Base-by-base conservation (phyloP, 495 filamentous ascomycete species). In the Penicillium fimorum region DNA sequence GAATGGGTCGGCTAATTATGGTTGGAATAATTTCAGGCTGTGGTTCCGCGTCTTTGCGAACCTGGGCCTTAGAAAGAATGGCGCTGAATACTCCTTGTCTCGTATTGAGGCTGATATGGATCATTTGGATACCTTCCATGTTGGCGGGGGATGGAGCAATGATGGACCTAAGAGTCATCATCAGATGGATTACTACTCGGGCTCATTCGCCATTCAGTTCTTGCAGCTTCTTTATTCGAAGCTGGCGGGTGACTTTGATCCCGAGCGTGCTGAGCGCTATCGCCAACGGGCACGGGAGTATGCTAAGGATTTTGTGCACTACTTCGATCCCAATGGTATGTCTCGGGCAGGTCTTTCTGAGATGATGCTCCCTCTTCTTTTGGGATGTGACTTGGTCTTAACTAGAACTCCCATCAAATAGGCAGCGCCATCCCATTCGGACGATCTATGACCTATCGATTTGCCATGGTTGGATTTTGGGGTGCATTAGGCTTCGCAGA, bases 1-100 rank as follows among this genome's bases (percentile, higher is more conserved):
- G 17, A 37, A 25, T 32, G 20, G 32, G 37, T 37, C 44, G 40
- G 35, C 41, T 50, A 17, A 45, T 20, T 45, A 3, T 40, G 9
- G 12, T 17, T 12, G 27, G 20, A 9, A 29, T 32, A 9, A 4
- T 24, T 54, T 3, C 4, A 64, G 69, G 69, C 78, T 91, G 29
- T 91, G 87, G 88, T 91, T 92, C 62, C 84, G 88, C 17, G 87
- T 92, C 12, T 92, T 91, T 64, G 88, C 88, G 13, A 92, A 92
- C 63, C 79, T 92, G 2, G 89, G 88, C 0, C 69, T 92, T 32
- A 84, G 85, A 56, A 85, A 82, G 57, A 87, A 90, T 37, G 84
- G 85, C 5, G 87, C 84, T 4, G 77, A 77, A 25, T 88, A 83
- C 67, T 85, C 84, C 2, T 80, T 84, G 50, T 76, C 82, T 55